Evolutionary conservation across 148 eudicot genomes (phyloP).

Genomic region (Oxyria digyna): DNA sequence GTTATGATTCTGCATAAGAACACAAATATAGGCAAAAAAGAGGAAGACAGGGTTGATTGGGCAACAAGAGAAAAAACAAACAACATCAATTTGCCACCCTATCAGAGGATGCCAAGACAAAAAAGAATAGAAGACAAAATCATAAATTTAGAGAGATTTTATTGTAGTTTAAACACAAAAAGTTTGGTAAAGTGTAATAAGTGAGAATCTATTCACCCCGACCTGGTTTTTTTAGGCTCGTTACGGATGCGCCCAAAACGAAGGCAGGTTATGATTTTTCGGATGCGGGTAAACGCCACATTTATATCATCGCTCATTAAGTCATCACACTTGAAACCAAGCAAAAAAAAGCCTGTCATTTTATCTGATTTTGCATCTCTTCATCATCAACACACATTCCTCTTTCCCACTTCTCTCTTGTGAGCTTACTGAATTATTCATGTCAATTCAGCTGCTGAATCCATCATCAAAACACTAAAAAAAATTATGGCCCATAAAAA

Average conservation of each 20-base stretch:
- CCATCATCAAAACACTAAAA: not conserved
- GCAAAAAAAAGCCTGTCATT: not conserved
- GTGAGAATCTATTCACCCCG: too few species aligned
- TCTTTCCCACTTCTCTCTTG: not conserved
- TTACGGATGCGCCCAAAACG: too few species aligned
- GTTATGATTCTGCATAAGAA: not conserved
- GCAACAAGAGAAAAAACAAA: not conserved
- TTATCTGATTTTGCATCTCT: not conserved
- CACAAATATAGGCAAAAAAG: not conserved
- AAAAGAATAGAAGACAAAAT: not conserved
- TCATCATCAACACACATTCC: not conserved
- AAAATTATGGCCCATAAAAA: not conserved
- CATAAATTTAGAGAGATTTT: not conserved
- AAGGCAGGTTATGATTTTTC: too few species aligned
- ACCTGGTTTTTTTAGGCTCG: too few species aligned
- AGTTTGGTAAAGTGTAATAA: not conserved
- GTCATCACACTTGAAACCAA: not conserved
- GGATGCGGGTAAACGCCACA: too few species aligned
- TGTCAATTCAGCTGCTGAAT: not conserved
- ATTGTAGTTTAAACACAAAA: not conserved
- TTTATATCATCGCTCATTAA: not conserved
- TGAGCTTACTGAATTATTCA: not conserved
- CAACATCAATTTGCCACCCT: not conserved
- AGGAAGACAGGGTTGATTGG: not conserved
- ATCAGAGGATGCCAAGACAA: not conserved